Evolutionary conservation across 78 protist genomes (phyloP).

Genomic region (Dictyostelium discoideum): dicty_2.7 NC_007088.5:7559001-7559500

Average conservation of each 20-base stretch:
- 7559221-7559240: not conserved
- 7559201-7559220: not conserved
- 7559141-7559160: not conserved
- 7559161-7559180: not conserved
- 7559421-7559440: not conserved
- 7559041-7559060: not conserved
- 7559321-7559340: no score
- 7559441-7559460: not conserved
- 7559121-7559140: not conserved
- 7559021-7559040: no score
- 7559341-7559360: not conserved
- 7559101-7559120: not conserved
- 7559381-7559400: not conserved
- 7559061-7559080: not conserved
- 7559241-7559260: not conserved
- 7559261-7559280: not conserved
- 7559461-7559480: no score
- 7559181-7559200: not conserved
- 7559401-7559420: not conserved
- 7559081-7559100: no score
- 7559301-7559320: not conserved
- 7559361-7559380: not conserved
- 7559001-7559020: not conserved
- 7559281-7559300: not conserved
- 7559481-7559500: no score